phyloP scores from a whole-genome alignment of 2,329 filamentous ascomycete species.

The Talaromyces rugulosus region DNA sequence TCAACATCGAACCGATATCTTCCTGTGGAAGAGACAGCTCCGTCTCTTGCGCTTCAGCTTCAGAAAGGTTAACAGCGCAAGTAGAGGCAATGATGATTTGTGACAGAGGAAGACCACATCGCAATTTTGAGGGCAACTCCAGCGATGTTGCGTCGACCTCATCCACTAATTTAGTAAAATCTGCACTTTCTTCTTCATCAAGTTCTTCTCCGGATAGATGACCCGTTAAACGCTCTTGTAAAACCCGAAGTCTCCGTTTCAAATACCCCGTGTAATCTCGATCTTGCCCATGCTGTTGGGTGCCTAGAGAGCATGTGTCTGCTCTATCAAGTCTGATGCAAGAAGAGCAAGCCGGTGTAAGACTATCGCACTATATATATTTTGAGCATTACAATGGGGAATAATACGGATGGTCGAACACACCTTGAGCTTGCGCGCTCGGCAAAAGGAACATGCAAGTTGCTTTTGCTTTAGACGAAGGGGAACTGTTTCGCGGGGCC shows the following conservation, averaged over 20 bases:
- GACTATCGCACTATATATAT: background rate
- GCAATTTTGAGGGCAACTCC: background rate
- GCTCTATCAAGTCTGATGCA: background rate
- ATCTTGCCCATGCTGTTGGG: background rate
- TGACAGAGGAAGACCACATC: background rate
- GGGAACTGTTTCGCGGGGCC: background rate
- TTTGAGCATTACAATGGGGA: background rate
- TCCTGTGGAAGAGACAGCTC: background rate
- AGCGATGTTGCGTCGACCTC: background rate
- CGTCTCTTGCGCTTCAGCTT: background rate
- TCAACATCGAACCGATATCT: background rate
- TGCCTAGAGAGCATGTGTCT: background rate
- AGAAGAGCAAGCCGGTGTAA: background rate
- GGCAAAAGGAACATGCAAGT: background rate
- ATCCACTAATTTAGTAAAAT: background rate
- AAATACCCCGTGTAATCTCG: background rate
- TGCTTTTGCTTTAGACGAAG: background rate
- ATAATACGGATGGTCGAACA: too few relatives aligned
- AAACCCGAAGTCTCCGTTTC: background rate
- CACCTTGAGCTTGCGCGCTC: background rate
- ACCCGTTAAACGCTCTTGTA: background rate
- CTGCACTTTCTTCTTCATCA: background rate
- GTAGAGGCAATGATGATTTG: background rate
- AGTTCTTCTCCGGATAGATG: background rate
- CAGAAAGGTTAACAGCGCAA: background rate